A percentile compares a stretch with the other conserved stretches of the same genome.
Conservation (phyloP, 768 basidiomycete species). For the Boletus subcaerulescens region DNA sequence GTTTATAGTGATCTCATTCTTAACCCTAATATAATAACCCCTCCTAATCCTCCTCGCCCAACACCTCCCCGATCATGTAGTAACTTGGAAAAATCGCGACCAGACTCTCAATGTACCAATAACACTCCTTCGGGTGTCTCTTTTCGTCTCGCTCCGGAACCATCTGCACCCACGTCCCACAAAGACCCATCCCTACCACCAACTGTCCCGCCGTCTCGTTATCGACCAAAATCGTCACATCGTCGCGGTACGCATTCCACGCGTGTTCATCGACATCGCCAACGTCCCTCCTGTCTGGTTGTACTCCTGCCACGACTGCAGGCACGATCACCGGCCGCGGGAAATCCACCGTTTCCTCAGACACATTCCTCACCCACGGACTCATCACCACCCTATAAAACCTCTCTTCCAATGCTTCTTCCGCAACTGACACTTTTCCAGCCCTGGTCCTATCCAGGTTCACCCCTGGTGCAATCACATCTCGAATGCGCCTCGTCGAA, state of each 20-base stretch:
- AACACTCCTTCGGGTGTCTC: conserved; percentile 24
- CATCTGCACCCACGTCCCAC: conserved; percentile 37
- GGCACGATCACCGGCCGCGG: conserved; percentile 31
- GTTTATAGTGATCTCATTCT: conserved; percentile 18
- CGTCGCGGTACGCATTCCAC: conserved; percentile 39
- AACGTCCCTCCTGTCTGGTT: background rate
- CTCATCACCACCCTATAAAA: conserved; percentile 48
- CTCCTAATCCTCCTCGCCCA: background rate
- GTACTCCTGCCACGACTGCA: conserved; percentile 2
- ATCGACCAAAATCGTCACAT: conserved; percentile 31
- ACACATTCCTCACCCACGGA: conserved; percentile 43
- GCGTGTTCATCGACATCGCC: conserved; percentile 2
- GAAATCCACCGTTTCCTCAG: conserved; percentile 38
- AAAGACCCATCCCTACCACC: conserved; percentile 32
- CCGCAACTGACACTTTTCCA: conserved; percentile 28
- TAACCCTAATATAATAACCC: background rate
- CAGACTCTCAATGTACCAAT: conserved; percentile 60
- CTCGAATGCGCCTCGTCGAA: conserved; percentile 55
- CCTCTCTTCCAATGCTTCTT: conserved; percentile 39
- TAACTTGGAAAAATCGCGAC: conserved; percentile 51
- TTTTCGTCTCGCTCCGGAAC: conserved; percentile 7
- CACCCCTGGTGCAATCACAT: conserved; percentile 38
- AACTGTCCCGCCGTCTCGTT: conserved; percentile 12
- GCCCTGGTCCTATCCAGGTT: background rate
- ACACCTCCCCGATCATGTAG: conserved; percentile 17